A percentile compares a stretch with the other conserved stretches of the same genome.
These are phyloP conservation scores for Naganishia sp. DNA, from an alignment of 1,284 basidiomycete species.

Conservation along the genomic window DNA sequence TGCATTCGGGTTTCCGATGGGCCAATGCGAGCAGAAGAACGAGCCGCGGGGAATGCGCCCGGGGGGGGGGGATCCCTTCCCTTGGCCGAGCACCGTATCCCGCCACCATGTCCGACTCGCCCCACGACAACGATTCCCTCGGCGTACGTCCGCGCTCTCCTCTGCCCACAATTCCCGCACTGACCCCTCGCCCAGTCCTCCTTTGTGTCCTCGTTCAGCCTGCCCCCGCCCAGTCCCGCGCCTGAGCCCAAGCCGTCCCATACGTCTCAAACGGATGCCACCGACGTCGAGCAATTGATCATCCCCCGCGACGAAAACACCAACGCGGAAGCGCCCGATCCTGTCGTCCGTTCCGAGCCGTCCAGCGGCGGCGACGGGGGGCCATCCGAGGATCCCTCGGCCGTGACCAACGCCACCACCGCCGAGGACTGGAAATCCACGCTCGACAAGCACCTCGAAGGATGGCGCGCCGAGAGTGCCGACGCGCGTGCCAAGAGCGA, in stretches of 20 bases:
- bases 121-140: conserved; percentile 28
- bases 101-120: background rate
- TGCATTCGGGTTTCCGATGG: too few species aligned
- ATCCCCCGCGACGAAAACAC: conserved; percentile 31
- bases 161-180: background rate
- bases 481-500: conserved; percentile 73
- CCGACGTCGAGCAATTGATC: conserved; percentile 20
- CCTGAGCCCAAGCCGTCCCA: conserved; percentile 14
- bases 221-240: conserved; percentile 44
- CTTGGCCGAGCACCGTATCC: too few species aligned
- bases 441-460: conserved; percentile 67
- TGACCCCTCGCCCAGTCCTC: conserved; percentile 40
- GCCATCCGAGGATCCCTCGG: conserved; percentile 33
- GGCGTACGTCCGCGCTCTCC: conserved; percentile 18
- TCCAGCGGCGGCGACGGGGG: conserved; percentile 1
- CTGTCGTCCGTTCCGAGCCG: conserved; percentile 13
- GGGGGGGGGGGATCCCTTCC: too few species aligned
- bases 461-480: conserved; percentile 73
- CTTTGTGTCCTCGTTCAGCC: conserved; percentile 48
- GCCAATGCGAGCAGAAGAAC: too few species aligned
- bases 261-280: conserved; percentile 15
- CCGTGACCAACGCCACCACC: conserved; percentile 30
- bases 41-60: too few species aligned
- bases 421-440: conserved; percentile 60
- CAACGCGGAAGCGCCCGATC: conserved; percentile 26